Evolutionary conservation across 192 early-diverging fungal genomes (phyloP), one percentile per base, ranked within the genome.

Genomic region (Helicostylum pulchrum): DNA sequence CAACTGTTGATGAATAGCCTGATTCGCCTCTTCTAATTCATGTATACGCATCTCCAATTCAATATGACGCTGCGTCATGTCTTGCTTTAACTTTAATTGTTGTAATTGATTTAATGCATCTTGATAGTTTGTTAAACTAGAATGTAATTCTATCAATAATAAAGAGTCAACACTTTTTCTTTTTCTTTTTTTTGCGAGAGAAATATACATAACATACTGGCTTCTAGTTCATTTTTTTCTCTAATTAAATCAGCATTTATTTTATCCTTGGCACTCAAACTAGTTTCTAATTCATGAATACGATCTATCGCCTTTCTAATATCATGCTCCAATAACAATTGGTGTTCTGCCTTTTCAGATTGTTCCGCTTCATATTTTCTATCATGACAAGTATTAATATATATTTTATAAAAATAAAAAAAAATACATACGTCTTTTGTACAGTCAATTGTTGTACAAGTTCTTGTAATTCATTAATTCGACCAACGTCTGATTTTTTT

Each of bases 321-420:
- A 61, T 78, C 76, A 19, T 59, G 59, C 48, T 79, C 72, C 19
- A 70, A 15, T n/a, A 74, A 42, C 21, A 14, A 9, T 19, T 62
- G 47, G n/a, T 62, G 64, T 7, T 64, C 36, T 9, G 71, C 61
- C 36, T 57, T 21, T 15, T 76, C 52, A n/a, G 46, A 12, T 15
- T 43, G 30, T 30, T 72, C 62, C 12, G 49, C 21, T 30, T 52
- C 30, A 15, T 76, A 59, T 4, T 62, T 43, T 32, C 68, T 73
- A 71, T 34, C 15, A 26, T 34, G 26, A 62, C 34, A 44, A 10
- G 64, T 54, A 54, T 30, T 30, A 21, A 43, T 2, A 26, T 2
- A 26, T 26, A 26, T 26, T 26, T 2, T 26, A 62, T 46, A 14
- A 63, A 14, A 61, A n/a, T n/a, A n/a, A 20, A 30, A 12, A 20